Evolutionary conservation across 305 asterid genomes (phyloP), one percentile per base, ranked within the genome.

Genomic region (Fraxinus greggii): DNA sequence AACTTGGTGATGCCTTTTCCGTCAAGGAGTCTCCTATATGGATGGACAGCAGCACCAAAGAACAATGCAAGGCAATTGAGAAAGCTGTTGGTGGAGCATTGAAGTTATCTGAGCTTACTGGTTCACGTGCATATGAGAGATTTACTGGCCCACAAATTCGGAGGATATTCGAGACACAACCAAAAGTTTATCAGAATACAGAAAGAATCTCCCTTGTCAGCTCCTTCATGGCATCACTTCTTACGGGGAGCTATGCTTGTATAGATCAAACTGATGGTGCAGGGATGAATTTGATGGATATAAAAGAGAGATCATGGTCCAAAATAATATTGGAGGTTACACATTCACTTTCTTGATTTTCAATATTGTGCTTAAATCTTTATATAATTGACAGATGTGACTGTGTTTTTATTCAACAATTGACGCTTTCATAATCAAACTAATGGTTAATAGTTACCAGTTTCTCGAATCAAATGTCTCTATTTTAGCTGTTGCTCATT

Each of bases 231-330:
- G 93, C 95, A 9, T 93, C 98, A 10, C 83, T 93, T 42, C 93
- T 93, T 19, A 85, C 78, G 0, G 95, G 93, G 76, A 75, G 81
- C 31, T 91, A 92, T 79, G 97, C 98, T 63, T 86, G 89, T 83
- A 92, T 92, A 78, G 97, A 93, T 92, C 94, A 93, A 33, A 92
- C 98, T 23, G 95, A 93, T 86, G 98, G 95, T 17, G 98, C 98
- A 0, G 98, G 97, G 83, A 93, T 92, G 98, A 93, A 93, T 84
- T 88, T 93, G 81, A 92, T 93, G 98, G 98, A 90, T 82, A 91
- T 92, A 5, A 88, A 89, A 84, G 87, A 81, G 84, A 89, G 90
- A 81, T 88, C 80, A 77, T 93, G 98, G 98, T 92, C 93, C 0
- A 88, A 89, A 70, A 79, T 78, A 28, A 81, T 80, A 76, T 75